phyloP scores from a whole-genome alignment of 2,329 filamentous ascomycete genomes.

The Colletotrichum karsti region DNA sequence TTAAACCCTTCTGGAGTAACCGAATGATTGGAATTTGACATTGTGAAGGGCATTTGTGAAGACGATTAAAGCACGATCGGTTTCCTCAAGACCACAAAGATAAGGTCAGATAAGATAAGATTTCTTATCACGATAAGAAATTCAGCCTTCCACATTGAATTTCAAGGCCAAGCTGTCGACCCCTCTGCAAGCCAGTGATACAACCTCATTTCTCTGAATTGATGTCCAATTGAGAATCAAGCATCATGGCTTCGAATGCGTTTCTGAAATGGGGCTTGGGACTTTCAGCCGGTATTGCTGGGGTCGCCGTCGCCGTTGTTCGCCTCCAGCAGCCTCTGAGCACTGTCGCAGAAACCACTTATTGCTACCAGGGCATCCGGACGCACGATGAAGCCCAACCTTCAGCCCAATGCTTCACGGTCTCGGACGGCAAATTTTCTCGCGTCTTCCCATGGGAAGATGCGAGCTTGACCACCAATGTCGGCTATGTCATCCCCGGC shows the following conservation, averaged over 20 bases:
- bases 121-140: conserved; percentile 26
- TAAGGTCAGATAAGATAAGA: conserved; percentile 25
- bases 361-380: conserved; percentile 50
- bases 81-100: too few relatives aligned
- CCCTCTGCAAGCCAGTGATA: background rate
- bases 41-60: too few relatives aligned
- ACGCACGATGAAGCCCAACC: conserved; percentile 46
- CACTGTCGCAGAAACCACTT: conserved; percentile 31
- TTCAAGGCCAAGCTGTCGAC: background rate
- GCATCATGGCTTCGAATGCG: conserved; percentile 14
- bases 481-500: conserved; percentile 70
- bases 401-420: conserved; percentile 63
- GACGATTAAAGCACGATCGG: too few relatives aligned
- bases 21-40: too few relatives aligned
- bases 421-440: conserved; percentile 59
- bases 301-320: conserved; percentile 41
- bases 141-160: conserved; percentile 18
- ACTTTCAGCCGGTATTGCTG: conserved; percentile 36
- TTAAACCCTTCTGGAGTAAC: too few relatives aligned
- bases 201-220: background rate
- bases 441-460: conserved; percentile 51
- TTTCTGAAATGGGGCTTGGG: conserved; percentile 31
- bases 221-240: background rate
- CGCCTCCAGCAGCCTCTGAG: conserved; percentile 29
- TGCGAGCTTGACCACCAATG: conserved; percentile 34